phyloP scores from a whole-genome alignment of 2,329 filamentous ascomycete genomes.

The Sarocladiaceae sp. region DNA sequence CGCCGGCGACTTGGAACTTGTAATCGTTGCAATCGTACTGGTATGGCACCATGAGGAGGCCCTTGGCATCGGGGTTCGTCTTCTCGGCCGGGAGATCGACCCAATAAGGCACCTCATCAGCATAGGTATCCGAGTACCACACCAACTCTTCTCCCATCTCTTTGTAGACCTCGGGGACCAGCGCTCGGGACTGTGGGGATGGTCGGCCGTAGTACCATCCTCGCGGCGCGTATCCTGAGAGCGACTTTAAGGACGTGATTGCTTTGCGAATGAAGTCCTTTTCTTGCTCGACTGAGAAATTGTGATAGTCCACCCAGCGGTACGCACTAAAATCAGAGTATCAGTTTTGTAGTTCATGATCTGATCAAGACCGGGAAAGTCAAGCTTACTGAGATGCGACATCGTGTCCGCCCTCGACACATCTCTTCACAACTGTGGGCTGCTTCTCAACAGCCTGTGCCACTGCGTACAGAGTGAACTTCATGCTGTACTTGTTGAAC shows the following conservation, averaged over 20 bases:
- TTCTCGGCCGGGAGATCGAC: conserved; percentile 43
- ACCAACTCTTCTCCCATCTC: conserved; percentile 45
- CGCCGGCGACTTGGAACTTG: conserved; percentile 30
- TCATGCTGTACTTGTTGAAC: conserved; percentile 41
- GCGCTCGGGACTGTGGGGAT: conserved; percentile 34
- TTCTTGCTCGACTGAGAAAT: conserved; percentile 37
- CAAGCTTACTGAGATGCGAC: conserved; percentile 33
- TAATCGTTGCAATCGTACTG: conserved; percentile 50
- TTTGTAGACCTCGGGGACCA: conserved; percentile 42
- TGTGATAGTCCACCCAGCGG: conserved; percentile 43
- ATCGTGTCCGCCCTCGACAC: conserved; percentile 43
- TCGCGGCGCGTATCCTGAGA: conserved; percentile 38
- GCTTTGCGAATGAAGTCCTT: conserved; percentile 39
- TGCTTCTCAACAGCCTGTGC: conserved; percentile 41
- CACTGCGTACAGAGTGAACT: conserved; percentile 45
- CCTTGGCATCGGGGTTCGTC: conserved; percentile 30
- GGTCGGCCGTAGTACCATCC: conserved; percentile 41
- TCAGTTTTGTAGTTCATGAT: background rate
- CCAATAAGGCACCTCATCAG: conserved; percentile 52
- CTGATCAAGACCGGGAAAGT: background rate
- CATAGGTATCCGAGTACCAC: conserved; percentile 44
- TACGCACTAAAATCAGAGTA: too few species aligned
- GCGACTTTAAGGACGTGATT: conserved; percentile 32
- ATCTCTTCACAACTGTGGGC: conserved; percentile 38
- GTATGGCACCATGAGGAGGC: conserved; percentile 47